A percentile compares a stretch with the other conserved stretches of the same genome.
Evolutionary conservation across 2,329 filamentous ascomycete species (phyloP).

Genomic region (Scolecobasidium constrictum): DNA sequence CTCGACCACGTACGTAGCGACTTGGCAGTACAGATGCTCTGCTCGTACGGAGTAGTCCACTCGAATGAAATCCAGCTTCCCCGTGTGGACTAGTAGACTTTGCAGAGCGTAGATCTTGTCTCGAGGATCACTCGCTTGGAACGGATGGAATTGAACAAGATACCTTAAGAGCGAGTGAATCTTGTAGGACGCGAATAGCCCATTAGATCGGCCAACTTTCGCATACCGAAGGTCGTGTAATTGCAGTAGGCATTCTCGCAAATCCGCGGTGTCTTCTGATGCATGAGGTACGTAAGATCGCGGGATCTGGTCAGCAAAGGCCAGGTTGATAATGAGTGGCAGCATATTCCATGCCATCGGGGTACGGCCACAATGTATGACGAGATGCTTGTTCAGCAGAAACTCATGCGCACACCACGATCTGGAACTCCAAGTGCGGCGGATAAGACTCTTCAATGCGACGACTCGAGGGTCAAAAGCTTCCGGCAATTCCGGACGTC

Average conservation of each 20-base stretch:
- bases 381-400: not conserved
- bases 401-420: constrained; percentile 1
- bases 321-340: not conserved
- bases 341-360: not conserved
- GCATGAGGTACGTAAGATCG: not conserved
- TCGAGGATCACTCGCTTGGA: not conserved
- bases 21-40: not conserved
- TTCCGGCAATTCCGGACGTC: not conserved
- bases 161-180: too few relatives aligned
- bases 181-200: too few relatives aligned
- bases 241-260: not conserved
- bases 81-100: not conserved
- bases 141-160: not conserved
- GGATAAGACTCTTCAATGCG: not conserved
- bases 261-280: not conserved
- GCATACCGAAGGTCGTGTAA: not conserved
- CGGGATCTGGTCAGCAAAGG: not conserved
- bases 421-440: not conserved
- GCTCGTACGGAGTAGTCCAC: not conserved
- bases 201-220: not conserved
- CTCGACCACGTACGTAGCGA: not conserved
- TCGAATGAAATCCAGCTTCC: not conserved
- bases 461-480: not conserved
- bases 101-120: not conserved
- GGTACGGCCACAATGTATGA: not conserved